These are phyloP conservation scores for Trichoderma atrobrunneum DNA, from an alignment of 2,329 filamentous ascomycete species.

Conservation along the genomic window DNA sequence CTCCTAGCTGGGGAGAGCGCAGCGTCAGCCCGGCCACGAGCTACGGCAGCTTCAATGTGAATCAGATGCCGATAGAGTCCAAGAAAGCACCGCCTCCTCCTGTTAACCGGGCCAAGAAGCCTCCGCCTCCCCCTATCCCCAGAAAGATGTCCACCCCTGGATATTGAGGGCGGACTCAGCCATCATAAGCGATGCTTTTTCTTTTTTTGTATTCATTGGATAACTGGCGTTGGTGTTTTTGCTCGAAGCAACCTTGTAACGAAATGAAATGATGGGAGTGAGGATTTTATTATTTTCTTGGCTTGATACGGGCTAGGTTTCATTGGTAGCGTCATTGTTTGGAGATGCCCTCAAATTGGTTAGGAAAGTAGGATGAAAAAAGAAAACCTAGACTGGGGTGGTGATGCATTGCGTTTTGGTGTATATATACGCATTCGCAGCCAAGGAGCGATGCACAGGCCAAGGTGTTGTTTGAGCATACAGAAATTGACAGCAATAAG, in stretches of 20 bases:
- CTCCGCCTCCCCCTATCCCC: constrained; percentile 52
- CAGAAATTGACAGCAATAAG: background rate
- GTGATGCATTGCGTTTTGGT: background rate
- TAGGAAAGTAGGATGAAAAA: background rate
- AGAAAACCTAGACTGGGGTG: background rate
- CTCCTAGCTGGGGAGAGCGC: constrained; percentile 50
- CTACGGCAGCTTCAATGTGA: constrained; percentile 52
- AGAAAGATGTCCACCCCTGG: constrained; percentile 28
- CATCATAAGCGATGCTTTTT: background rate
- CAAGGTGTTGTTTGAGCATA: background rate
- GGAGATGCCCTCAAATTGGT: background rate
- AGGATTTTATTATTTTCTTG: background rate
- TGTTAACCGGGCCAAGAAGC: constrained; percentile 51
- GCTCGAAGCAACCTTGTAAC: background rate
- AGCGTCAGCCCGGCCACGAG: constrained; percentile 57
- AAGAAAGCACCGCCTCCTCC: constrained; percentile 56
- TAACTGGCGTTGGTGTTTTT: background rate
- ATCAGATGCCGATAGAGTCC: constrained; percentile 33
- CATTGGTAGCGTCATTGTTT: background rate
- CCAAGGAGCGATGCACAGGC: background rate
- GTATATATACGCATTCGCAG: background rate
- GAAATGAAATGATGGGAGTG: background rate
- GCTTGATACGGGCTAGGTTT: background rate
- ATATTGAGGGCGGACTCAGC: constrained; percentile 8
- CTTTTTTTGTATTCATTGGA: background rate